These are phyloP conservation scores for Yamadazyma triangularis DNA, from an alignment of 1,139 yeast species.

Conservation along the genomic window DNA sequence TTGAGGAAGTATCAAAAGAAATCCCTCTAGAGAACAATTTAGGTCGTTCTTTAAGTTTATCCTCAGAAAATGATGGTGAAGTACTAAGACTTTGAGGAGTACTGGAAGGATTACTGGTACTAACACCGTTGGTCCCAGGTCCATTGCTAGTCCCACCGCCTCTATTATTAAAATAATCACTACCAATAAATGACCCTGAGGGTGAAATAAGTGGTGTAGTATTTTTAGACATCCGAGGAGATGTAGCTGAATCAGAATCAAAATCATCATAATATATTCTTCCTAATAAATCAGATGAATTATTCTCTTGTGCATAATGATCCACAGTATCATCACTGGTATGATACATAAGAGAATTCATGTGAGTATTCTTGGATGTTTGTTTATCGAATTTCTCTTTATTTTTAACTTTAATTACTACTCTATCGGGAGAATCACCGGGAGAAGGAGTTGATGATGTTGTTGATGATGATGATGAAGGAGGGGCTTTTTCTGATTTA, in stretches of 20 bases:
- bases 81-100: constrained; percentile 4
- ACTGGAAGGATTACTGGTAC: no score
- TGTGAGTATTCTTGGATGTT: constrained; percentile 35
- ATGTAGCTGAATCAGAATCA: constrained; percentile 28
- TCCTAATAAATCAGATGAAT: constrained; percentile 39
- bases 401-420: constrained; percentile 10
- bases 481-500: no score
- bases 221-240: constrained; percentile 18
- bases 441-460: no score
- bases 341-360: constrained; percentile 39
- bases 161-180: constrained; percentile 9
- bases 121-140: constrained; percentile 10
- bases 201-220: constrained; percentile 17
- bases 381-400: constrained; percentile 22
- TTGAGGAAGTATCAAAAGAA: constrained; percentile 47
- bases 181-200: constrained; percentile 7
- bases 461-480: no score
- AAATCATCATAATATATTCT: constrained; percentile 43
- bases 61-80: constrained; percentile 7
- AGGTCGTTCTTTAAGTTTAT: constrained; percentile 2
- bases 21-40: constrained; percentile 28
- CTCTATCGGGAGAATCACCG: no score
- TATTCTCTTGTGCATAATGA: constrained; percentile 34
- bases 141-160: constrained; percentile 5
- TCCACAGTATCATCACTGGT: constrained; percentile 40